Evolutionary conservation across 345 rosid genomes (phyloP), one percentile per base, ranked within the genome.

Genomic region (Salix brachista): DNA sequence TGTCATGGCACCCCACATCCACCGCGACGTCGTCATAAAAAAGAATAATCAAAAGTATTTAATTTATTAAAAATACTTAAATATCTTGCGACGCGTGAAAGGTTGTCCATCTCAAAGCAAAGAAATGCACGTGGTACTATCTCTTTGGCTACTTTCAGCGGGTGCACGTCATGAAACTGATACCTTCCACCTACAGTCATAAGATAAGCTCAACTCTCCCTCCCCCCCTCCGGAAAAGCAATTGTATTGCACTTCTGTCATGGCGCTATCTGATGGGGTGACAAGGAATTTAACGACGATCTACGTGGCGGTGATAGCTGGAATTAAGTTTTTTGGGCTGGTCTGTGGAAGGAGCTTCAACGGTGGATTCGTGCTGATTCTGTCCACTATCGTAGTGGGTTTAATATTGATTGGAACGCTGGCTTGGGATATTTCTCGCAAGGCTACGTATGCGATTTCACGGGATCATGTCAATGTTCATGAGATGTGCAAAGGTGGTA

Each of bases 261-360:
- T 91, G 99, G 91, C 97, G 75, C 77, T 91, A 65, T 95, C 93
- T 25, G 99, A 95, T 82, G 89, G 89, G 72, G 96, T 95, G 83
- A 88, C 83, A 32, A 92, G 90, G 64, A 95, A 93, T 80, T 84
- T 93, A 74, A 91, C 91, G 83, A 86, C 92, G 89, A 88, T 95
- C 87, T 92, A 91, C 88, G 86, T 95, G 62, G 93, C 88, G 69
- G 86, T 90, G 77, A 93, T 95, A 37, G 96, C 91, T 6, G 91
- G 84, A 66, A 89, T 95, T 67, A 95, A 92, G 69, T 88, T 79
- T 4, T 88, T 80, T 73, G 96, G 93, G 37, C 54, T 91, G 65
- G 72, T 91, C 12, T 75, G 75, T 48, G 99, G 95, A 37, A 86
- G 76, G 83, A 88, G 84, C 83, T 90, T 86, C 86, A 82, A 92